phyloP scores from a whole-genome alignment of 179 eudicot genomes.

The Vitellaria paradoxa region DNA sequence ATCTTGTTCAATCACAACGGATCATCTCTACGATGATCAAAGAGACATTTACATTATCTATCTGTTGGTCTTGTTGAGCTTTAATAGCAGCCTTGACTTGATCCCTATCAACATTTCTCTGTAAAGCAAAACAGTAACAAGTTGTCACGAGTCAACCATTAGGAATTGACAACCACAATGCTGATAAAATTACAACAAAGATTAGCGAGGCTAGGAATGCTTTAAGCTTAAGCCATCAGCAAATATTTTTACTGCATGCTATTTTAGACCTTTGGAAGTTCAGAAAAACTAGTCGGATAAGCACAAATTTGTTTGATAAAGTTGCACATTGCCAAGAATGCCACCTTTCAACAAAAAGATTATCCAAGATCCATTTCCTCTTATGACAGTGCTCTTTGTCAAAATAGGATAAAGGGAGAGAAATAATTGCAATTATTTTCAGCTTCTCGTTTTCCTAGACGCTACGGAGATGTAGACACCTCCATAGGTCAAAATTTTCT shows the following conservation, averaged over 20 bases:
- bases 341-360: no score
- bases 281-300: background rate
- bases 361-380: no score
- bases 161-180: background rate
- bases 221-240: background rate
- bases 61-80: slow-evolving; percentile 99
- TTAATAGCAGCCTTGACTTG: slow-evolving; percentile 96
- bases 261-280: background rate
- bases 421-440: no score
- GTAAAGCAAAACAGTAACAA: slow-evolving; percentile 19
- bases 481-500: no score
- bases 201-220: no score
- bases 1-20: background rate
- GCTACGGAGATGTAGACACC: no score
- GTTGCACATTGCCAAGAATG: no score
- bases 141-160: background rate
- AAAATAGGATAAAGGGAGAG: no score
- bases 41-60: slow-evolving; percentile 61
- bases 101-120: slow-evolving; percentile 86
- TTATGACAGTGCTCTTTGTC: no score
- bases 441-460: no score
- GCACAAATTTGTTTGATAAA: no score
- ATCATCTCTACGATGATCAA: background rate
- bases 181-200: background rate
- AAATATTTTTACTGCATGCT: background rate